These are phyloP conservation scores for Histomonas meleagridis DNA, from an alignment of 208 protist species.

Conservation along the genomic window DNA sequence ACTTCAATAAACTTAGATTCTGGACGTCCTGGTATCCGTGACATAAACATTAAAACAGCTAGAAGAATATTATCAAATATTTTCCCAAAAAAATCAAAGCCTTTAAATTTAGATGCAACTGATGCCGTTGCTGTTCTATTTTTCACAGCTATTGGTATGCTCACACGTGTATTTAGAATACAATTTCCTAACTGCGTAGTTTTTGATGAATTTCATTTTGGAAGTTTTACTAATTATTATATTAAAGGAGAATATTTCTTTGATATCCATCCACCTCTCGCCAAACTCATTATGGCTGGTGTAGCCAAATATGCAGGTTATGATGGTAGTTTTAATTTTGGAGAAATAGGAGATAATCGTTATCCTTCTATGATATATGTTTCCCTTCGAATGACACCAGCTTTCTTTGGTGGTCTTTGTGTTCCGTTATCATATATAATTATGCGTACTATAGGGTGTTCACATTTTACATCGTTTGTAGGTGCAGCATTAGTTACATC, in stretches of 20 bases:
- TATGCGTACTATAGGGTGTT: neutral
- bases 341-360: neutral
- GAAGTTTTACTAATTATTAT: slow-evolving; percentile 35
- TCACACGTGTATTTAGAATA: neutral
- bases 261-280: slow-evolving; percentile 42
- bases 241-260: slow-evolving; percentile 39
- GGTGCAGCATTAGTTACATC: neutral
- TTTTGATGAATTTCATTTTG: slow-evolving; percentile 43
- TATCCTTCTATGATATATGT: neutral
- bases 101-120: neutral
- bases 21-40: too few relatives aligned
- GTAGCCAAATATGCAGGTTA: neutral
- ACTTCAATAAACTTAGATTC: too few relatives aligned
- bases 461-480: neutral
- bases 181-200: slow-evolving; percentile 2
- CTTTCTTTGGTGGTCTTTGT: neutral
- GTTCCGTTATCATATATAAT: neutral
- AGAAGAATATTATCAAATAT: neutral
- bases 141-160: neutral
- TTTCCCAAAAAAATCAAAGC: neutral
- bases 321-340: neutral
- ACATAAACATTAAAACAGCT: too few relatives aligned
- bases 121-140: neutral
- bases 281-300: slow-evolving; percentile 40
- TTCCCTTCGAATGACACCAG: neutral